A percentile compares a stretch with the other conserved stretches of the same genome.
These are phyloP conservation scores for Boletus tylopilopsis DNA, from an alignment of 768 basidiomycete genomes.

Conservation along the genomic window DNA sequence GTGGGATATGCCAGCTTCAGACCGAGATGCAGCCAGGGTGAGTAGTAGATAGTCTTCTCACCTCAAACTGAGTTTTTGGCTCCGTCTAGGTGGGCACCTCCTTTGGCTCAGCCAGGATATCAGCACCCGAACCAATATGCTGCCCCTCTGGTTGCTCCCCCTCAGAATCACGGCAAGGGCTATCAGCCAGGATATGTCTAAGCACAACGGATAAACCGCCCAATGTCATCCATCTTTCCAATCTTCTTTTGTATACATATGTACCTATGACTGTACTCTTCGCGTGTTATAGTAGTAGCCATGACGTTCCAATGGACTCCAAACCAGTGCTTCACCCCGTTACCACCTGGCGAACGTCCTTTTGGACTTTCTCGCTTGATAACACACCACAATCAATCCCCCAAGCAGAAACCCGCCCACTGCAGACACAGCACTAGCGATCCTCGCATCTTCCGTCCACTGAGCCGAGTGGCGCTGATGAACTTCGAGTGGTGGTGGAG, in stretches of 20 bases:
- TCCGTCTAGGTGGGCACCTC: constrained; percentile 34
- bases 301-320: neutral
- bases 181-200: constrained; percentile 31
- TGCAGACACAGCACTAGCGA: constrained; percentile 23
- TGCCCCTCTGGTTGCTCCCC: neutral
- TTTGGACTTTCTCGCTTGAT: constrained; percentile 7
- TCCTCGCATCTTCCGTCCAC: constrained; percentile 16
- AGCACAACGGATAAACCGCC: constrained; percentile 11
- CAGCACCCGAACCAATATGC: constrained; percentile 33
- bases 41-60: constrained; percentile 25
- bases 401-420: constrained; percentile 38
- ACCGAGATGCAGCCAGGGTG: constrained; percentile 50
- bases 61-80: neutral
- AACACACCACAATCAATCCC: constrained; percentile 21
- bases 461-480: constrained; percentile 2
- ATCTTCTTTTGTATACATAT: no score
- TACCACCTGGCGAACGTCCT: constrained; percentile 1
- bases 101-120: constrained; percentile 33
- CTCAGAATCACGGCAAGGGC: constrained; percentile 14
- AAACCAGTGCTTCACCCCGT: neutral
- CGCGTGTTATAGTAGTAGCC: neutral
- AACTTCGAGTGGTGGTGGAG: constrained; percentile 21
- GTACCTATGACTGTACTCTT: neutral
- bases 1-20: constrained; percentile 67
- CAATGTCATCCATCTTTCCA: neutral